Evolutionary conservation across 2,329 filamentous ascomycete genomes (phyloP).

Genomic region (Fusarium phyllophilum): DNA sequence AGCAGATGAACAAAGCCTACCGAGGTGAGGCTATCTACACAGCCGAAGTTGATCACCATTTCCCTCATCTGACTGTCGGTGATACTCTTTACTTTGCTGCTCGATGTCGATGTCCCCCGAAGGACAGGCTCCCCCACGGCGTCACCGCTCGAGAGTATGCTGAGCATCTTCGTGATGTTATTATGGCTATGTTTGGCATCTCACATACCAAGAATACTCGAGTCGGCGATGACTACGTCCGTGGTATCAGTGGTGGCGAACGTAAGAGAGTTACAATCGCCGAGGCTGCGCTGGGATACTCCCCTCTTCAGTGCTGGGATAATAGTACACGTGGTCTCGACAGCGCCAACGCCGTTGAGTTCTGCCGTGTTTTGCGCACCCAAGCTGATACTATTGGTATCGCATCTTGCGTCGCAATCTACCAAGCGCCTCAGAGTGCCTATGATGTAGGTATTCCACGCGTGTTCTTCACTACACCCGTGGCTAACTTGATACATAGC

Average conservation of each 20-base stretch:
- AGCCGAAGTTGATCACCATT: slow-evolving; percentile 82
- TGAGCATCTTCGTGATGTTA: slow-evolving; percentile 71
- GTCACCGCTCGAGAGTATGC: slow-evolving; percentile 62
- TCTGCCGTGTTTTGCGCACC: slow-evolving; percentile 68
- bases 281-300: slow-evolving; percentile 46
- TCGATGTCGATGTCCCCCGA: slow-evolving; percentile 66
- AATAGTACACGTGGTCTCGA: slow-evolving; percentile 74
- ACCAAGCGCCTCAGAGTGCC: slow-evolving; percentile 63
- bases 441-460: slow-evolving; percentile 36
- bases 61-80: slow-evolving; percentile 77
- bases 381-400: slow-evolving; percentile 69
- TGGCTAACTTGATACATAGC: not conserved
- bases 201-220: slow-evolving; percentile 73
- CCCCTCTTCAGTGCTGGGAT: slow-evolving; percentile 74
- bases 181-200: slow-evolving; percentile 77
- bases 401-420: slow-evolving; percentile 70
- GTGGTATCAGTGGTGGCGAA: slow-evolving; percentile 64
- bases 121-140: slow-evolving; percentile 63
- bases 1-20: slow-evolving; percentile 78
- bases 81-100: slow-evolving; percentile 81
- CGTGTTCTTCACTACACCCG: too few species aligned
- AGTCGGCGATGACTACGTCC: slow-evolving; percentile 75
- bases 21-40: slow-evolving; percentile 86
- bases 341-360: slow-evolving; percentile 71
- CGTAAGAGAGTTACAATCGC: slow-evolving; percentile 53